Base-by-base conservation (phyloP, 148 eudicot genomes). In the Nyssa sinensis region DNA sequence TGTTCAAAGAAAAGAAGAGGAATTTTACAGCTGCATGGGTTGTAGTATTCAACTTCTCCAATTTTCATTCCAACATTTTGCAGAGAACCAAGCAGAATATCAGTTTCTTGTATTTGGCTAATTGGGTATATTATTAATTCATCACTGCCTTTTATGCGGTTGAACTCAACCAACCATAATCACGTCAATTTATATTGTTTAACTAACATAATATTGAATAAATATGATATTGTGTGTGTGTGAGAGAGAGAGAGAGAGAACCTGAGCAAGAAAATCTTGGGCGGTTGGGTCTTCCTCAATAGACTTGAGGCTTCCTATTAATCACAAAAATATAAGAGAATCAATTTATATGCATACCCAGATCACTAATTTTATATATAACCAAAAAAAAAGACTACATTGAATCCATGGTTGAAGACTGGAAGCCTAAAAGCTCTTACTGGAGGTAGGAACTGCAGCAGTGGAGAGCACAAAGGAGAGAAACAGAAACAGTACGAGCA, bases 391-490 rank as follows among this genome's bases (percentile, higher is more conserved):
- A 55, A 60, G 27, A 69, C 7, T 69, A 13, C 7, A 29, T 27
- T 41, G 7, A 2, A 69, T 16, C 27, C 31, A 25, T 6, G 28
- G 17, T 8, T 31, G 30, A 31, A 28, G 14, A 34, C 27, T 13
- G 27, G 28, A 39, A 68, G 62, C n/a, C n/a, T n/a, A n/a, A n/a
- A n/a, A n/a, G n/a, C n/a, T 44, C 80, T 24, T 64, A 77, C 80
- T 77, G 41, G 80, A 77, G 28, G 67, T 16, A 62, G 67, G 75
- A 60, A 72, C 64, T 0, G 79, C 74, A 62, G 21, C 14, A 0
- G 75, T 29, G 63, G 14, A 77, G 2, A 77, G 47, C 27, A 77
- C 59, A 8, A 33, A 75, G 66, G 67, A 70, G 25, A 12, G 61
- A 9, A 24, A 60, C 37, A 70, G 64, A 63, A 63, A 34, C 64